Conservation (phyloP, 192 early-diverging fungal genomes). For the Backusella tarrabulga region DNA sequence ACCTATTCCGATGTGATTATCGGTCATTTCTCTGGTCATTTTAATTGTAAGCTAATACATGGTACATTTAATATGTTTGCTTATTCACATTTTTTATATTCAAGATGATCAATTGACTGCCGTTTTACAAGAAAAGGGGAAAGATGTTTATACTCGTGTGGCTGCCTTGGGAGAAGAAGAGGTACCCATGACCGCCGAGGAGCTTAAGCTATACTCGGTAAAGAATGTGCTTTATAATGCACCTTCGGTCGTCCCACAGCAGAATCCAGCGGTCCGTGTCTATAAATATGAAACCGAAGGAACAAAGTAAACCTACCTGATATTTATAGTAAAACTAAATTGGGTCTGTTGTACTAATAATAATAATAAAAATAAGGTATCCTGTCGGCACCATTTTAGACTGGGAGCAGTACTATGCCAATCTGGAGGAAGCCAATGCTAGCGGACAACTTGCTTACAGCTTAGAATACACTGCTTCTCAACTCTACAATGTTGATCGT, state of each 20-base stretch:
- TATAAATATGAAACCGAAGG: conserved; percentile 37
- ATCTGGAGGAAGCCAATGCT: conserved; percentile 24
- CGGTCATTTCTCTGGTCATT: conserved; percentile 42
- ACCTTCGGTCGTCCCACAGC: conserved; percentile 36
- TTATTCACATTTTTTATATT: background rate
- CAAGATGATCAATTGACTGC: conserved; percentile 27
- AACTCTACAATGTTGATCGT: conserved; percentile 17
- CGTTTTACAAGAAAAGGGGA: conserved; percentile 7
- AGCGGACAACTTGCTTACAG: conserved; percentile 11
- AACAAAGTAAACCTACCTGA: background rate
- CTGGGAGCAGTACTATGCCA: conserved; percentile 31
- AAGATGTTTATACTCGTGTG: conserved; percentile 1
- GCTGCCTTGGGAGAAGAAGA: conserved; percentile 10
- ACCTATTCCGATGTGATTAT: conserved; percentile 29
- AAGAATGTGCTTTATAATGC: conserved; percentile 31
- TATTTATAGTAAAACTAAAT: background rate
- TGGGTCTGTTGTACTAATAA: background rate
- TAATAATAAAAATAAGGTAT: background rate
- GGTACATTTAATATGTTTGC: background rate
- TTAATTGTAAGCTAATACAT: conserved; percentile 22
- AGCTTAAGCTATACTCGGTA: conserved; percentile 1
- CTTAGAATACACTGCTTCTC: conserved; percentile 30
- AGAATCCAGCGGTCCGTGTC: conserved; percentile 39
- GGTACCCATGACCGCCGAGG: background rate
- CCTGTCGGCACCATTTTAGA: conserved; percentile 26